phyloP scores from a whole-genome alignment of 2,329 filamentous ascomycete species.

The Metarhizium guizhouense region DNA sequence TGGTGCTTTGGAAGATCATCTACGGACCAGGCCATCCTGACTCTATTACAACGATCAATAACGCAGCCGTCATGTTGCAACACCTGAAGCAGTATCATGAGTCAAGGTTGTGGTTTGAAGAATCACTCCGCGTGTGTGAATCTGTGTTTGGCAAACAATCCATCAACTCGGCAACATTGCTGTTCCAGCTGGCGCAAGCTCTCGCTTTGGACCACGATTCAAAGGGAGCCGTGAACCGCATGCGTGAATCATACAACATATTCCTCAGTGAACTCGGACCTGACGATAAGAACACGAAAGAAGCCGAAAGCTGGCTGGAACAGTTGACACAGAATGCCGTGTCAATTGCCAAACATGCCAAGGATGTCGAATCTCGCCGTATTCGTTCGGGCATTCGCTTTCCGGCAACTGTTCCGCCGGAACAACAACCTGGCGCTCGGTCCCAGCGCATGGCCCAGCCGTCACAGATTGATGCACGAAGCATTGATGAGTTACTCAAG shows the following conservation, averaged over 20 bases:
- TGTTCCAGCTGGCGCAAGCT: conserved; percentile 95
- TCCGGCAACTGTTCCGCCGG: conserved; percentile 28
- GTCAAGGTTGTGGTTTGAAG: conserved; percentile 94
- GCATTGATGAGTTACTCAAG: conserved; percentile 85
- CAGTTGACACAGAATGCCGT: conserved; percentile 95
- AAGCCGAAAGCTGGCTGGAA: conserved; percentile 93
- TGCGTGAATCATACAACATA: conserved; percentile 95
- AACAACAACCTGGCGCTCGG: conserved; percentile 18
- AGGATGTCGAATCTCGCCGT: conserved; percentile 70
- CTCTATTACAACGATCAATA: conserved; percentile 97
- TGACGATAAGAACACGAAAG: conserved; percentile 94
- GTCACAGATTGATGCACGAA: conserved; percentile 59
- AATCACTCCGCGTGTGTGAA: conserved; percentile 82
- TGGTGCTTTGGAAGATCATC: conserved; percentile 94
- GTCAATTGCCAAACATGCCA: conserved; percentile 85
- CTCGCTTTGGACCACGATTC: conserved; percentile 92
- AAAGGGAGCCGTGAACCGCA: conserved; percentile 81
- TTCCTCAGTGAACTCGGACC: conserved; percentile 82
- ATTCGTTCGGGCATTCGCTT: conserved; percentile 63
- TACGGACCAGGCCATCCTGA: conserved; percentile 92
- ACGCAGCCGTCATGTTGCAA: conserved; percentile 97
- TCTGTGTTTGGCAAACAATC: conserved; percentile 81
- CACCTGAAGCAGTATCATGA: conserved; percentile 90
- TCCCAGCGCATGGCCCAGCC: conserved; percentile 20
- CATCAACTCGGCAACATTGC: conserved; percentile 85